These are phyloP conservation scores for Alternaria panax DNA, from an alignment of 2,329 filamentous ascomycete species.

Conservation along the genomic window DNA sequence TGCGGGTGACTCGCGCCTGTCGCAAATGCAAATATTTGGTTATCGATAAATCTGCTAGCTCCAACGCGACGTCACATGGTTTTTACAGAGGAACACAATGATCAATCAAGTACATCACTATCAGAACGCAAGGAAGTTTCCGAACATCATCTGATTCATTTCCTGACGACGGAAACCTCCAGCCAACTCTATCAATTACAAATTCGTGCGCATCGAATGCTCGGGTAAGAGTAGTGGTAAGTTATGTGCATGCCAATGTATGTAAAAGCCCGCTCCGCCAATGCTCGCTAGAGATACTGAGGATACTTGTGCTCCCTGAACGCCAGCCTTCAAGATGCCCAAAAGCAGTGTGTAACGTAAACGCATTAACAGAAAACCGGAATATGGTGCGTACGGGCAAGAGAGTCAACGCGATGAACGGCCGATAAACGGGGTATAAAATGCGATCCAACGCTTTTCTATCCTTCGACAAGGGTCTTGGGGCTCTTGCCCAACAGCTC, in stretches of 20 bases:
- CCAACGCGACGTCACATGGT: conserved; percentile 19
- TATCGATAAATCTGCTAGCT: conserved; percentile 35
- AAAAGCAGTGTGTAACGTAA: conserved; percentile 28
- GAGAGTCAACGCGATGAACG: conserved; percentile 21
- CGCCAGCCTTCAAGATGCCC: conserved; percentile 33
- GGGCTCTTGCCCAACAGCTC: conserved; percentile 82
- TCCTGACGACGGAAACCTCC: conserved; percentile 10
- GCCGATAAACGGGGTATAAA: conserved; percentile 36
- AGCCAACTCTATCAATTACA: conserved; percentile 37
- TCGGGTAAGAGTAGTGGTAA: conserved; percentile 24
- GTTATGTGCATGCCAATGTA: conserved; percentile 44
- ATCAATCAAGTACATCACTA: not conserved
- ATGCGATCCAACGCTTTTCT: conserved; percentile 30
- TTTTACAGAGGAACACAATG: not conserved
- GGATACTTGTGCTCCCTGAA: conserved; percentile 38
- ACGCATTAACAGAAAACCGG: conserved; percentile 36
- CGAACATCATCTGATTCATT: conserved; percentile 15
- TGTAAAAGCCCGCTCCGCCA: conserved; percentile 45
- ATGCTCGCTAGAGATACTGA: conserved; percentile 52
- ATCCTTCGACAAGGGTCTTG: conserved; percentile 84
- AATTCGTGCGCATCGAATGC: conserved; percentile 23
- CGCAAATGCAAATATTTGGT: conserved; percentile 30
- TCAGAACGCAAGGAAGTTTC: not conserved
- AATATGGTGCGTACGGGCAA: conserved; percentile 31
- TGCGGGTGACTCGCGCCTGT: conserved; percentile 18